phyloP scores from a whole-genome alignment of 305 asterid species.

The Solanum hybrid region DNA sequence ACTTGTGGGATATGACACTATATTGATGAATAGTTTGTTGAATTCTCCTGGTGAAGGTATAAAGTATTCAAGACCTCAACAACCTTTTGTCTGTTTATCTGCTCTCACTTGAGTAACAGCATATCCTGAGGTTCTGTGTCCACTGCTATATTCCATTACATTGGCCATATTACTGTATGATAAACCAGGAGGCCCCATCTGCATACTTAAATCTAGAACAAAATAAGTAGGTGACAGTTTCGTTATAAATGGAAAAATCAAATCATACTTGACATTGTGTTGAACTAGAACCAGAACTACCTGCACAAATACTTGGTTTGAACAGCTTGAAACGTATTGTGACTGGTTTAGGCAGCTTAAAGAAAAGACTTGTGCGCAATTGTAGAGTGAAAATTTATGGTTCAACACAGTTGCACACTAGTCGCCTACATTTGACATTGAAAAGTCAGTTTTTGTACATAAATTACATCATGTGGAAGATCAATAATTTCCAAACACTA shows the following conservation, averaged over 20 bases:
- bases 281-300: neutral
- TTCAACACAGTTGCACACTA: neutral
- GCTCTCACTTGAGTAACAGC: neutral
- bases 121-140: neutral
- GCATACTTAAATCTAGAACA: neutral
- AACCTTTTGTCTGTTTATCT: neutral
- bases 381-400: neutral
- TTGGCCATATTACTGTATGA: neutral
- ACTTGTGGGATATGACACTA: conserved; percentile 95
- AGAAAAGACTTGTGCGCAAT: neutral
- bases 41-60: conserved; percentile 89
- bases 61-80: conserved; percentile 10
- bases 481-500: neutral
- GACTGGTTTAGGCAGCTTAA: neutral
- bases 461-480: neutral
- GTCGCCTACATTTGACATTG: neutral
- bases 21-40: conserved; percentile 92
- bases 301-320: neutral
- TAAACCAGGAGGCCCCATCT: neutral
- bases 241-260: neutral
- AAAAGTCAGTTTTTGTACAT: neutral
- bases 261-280: neutral
- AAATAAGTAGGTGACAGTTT: neutral
- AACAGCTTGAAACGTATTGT: neutral
- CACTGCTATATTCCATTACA: neutral